These are phyloP conservation scores for Aspergillus sp. DNA, from an alignment of 2,329 filamentous ascomycete species.

Conservation along the genomic window DNA sequence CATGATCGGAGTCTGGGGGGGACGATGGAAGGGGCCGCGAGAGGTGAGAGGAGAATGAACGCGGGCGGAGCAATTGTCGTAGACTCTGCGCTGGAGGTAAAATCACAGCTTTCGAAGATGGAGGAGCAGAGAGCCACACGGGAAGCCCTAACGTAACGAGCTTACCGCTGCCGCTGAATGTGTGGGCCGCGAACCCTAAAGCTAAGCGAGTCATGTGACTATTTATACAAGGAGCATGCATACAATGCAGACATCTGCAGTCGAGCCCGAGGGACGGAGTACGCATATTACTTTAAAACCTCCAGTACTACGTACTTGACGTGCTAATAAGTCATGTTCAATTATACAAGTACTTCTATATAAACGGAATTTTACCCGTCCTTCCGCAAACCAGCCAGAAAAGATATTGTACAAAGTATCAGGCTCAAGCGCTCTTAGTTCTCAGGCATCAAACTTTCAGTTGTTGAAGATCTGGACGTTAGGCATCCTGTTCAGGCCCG, in stretches of 20 bases:
- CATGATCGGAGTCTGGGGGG: slow-evolving; percentile 57
- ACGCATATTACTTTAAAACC: no score
- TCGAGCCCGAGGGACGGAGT: no score
- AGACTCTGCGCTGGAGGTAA: slow-evolving; percentile 40
- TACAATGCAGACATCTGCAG: no score
- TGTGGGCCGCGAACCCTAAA: slow-evolving; percentile 26
- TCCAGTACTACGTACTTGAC: no score
- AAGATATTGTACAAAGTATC: slow-evolving; percentile 11
- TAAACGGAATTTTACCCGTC: neutral
- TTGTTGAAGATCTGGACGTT: slow-evolving; percentile 44
- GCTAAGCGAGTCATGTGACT: slow-evolving; percentile 38
- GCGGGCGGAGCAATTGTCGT: slow-evolving; percentile 44
- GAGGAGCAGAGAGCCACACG: slow-evolving; percentile 31
- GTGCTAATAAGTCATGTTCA: neutral
- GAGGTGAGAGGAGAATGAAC: slow-evolving; percentile 36
- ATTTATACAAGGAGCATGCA: neutral
- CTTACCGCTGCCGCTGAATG: slow-evolving; percentile 19
- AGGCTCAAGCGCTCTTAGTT: neutral
- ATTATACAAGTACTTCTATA: neutral
- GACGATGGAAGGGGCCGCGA: slow-evolving; percentile 39
- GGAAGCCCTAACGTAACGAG: slow-evolving; percentile 26
- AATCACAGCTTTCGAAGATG: slow-evolving; percentile 37
- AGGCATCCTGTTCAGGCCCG: slow-evolving; percentile 50
- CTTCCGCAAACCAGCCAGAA: neutral
- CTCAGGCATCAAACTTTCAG: neutral